Conservation (phyloP, 495 filamentous ascomycete genomes). For the Thozetella sp. region DNA sequence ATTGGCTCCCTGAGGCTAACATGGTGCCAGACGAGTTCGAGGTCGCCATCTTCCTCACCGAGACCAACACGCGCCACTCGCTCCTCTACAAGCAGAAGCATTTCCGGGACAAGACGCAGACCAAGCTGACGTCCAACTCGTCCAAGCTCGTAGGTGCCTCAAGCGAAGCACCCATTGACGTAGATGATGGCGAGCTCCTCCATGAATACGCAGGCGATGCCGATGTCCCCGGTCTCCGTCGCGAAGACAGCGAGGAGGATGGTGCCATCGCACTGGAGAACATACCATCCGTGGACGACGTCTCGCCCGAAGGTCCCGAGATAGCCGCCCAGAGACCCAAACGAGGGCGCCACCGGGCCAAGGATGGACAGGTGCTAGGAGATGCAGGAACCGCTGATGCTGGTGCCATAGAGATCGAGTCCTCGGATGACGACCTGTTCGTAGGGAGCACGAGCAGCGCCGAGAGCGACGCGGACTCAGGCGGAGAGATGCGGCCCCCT, state of each 20-base stretch:
- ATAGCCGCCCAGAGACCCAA: constrained; percentile 28
- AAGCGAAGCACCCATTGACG: constrained; percentile 49
- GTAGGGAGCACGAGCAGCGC: constrained; percentile 18
- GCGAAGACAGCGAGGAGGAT: constrained; percentile 38
- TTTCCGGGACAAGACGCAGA: constrained; percentile 58
- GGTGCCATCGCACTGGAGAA: constrained; percentile 38
- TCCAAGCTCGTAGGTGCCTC: constrained; percentile 58
- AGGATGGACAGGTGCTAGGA: constrained; percentile 17
- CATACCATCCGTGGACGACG: constrained; percentile 41
- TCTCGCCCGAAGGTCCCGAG: constrained; percentile 22
- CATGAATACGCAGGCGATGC: constrained; percentile 36
- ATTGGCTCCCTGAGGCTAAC: neutral
- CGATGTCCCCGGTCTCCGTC: constrained; percentile 33
- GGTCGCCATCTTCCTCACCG: constrained; percentile 89
- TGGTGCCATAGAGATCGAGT: constrained; percentile 10
- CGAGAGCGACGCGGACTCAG: constrained; percentile 12
- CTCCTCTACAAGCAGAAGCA: constrained; percentile 82
- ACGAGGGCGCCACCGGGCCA: constrained; percentile 17
- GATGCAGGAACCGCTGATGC: constrained; percentile 25
- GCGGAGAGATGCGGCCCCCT: constrained; percentile 27
- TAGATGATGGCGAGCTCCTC: constrained; percentile 33
- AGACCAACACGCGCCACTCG: constrained; percentile 84
- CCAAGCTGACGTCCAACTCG: constrained; percentile 56
- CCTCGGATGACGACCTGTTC: constrained; percentile 32
- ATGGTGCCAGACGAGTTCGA: constrained; percentile 83